A percentile compares a stretch with the other conserved stretches of the same genome.
Conservation (phyloP, 1,284 basidiomycete species). For the Bondarzewia mesenterica region DNA sequence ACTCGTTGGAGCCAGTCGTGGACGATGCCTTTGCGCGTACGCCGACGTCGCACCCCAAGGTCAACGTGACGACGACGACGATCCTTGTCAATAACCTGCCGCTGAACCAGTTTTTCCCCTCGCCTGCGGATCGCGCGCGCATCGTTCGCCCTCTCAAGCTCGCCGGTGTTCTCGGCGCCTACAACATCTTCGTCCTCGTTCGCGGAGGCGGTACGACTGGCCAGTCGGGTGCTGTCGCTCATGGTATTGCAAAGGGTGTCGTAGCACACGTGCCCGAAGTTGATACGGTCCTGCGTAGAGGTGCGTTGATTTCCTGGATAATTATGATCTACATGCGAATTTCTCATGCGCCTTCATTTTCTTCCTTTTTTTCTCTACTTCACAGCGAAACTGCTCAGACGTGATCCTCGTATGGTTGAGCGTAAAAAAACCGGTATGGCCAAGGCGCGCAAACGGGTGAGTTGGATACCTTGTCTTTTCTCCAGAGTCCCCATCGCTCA, state of each 20-base stretch:
- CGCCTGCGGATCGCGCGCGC: constrained; percentile 72
- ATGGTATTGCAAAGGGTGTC: constrained; percentile 81
- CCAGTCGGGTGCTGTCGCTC: constrained; percentile 84
- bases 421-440: constrained; percentile 91
- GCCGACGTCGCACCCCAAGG: constrained; percentile 2
- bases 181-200: constrained; percentile 84
- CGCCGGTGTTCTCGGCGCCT: constrained; percentile 82
- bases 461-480: constrained; percentile 25
- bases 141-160: constrained; percentile 80
- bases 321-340: neutral
- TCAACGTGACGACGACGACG: constrained; percentile 20
- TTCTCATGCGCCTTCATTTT: too few species aligned
- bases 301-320: constrained; percentile 33
- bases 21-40: constrained; percentile 9
- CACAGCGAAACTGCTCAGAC: constrained; percentile 77
- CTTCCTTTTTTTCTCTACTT: too few species aligned
- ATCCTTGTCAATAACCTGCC: constrained; percentile 83
- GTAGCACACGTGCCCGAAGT: constrained; percentile 63
- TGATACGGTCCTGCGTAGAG: constrained; percentile 61
- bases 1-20: constrained; percentile 5
- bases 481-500: constrained; percentile 2
- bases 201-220: constrained; percentile 88
- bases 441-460: constrained; percentile 87
- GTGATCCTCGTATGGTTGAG: constrained; percentile 97
- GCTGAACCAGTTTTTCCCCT: constrained; percentile 71